Conservation (phyloP, 441 rosid genomes). For the Arabidopsis lyrata region DNA sequence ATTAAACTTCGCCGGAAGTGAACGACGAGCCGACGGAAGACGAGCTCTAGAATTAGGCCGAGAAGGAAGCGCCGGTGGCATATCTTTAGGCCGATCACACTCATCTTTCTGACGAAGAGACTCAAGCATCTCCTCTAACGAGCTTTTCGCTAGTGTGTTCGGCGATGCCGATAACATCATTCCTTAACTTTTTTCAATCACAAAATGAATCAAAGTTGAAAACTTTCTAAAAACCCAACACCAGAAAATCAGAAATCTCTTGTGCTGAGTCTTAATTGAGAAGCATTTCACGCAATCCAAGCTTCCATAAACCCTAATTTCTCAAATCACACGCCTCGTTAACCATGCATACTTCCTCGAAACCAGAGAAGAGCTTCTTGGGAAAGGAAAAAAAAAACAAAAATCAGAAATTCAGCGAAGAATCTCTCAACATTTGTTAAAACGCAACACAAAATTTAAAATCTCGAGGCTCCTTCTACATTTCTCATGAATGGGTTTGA, state of each 20-base stretch:
- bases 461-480: constrained; percentile 42
- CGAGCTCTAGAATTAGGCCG: constrained; percentile 91
- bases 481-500: constrained; percentile 12
- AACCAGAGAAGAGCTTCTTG: constrained; percentile 40
- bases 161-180: constrained; percentile 52
- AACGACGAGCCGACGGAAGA: constrained; percentile 76
- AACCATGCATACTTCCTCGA: constrained; percentile 44
- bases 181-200: constrained; percentile 9
- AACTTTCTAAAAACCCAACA: constrained; percentile 29
- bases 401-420: constrained; percentile 18
- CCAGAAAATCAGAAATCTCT: constrained; percentile 12
- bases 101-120: constrained; percentile 79
- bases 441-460: constrained; percentile 14
- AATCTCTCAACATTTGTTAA: constrained; percentile 26
- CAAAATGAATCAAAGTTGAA: not conserved
- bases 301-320: constrained; percentile 50
- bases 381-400: not conserved
- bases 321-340: too few relatives aligned
- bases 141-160: constrained; percentile 62
- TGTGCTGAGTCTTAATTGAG: constrained; percentile 18
- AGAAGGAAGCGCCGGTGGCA: constrained; percentile 91
- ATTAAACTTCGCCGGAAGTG: constrained; percentile 68
- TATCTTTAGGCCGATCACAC: constrained; percentile 71
- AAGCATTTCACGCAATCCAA: constrained; percentile 37
- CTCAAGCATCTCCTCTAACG: constrained; percentile 95